Evolutionary conservation across 768 basidiomycete species (phyloP).

Genomic region (Lactifluus rugatus): DNA sequence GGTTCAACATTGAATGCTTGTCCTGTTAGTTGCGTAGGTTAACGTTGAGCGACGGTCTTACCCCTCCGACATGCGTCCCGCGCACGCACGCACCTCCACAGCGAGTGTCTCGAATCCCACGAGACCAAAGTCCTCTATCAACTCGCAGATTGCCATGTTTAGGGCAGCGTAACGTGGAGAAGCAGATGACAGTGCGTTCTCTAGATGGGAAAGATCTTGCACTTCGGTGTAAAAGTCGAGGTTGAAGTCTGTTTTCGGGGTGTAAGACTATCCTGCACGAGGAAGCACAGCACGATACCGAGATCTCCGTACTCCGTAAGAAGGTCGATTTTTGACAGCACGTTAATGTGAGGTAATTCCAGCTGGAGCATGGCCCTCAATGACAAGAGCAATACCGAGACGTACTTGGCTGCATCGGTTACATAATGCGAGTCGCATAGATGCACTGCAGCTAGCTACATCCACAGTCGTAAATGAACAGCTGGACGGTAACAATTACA

Average conservation of each 20-base stretch:
- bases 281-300: slow-evolving; percentile 36
- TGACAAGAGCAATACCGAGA: slow-evolving; percentile 85
- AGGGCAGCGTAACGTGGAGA: slow-evolving; percentile 66
- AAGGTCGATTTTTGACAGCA: slow-evolving; percentile 93
- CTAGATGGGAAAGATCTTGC: slow-evolving; percentile 85
- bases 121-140: slow-evolving; percentile 89
- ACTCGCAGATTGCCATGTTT: slow-evolving; percentile 82
- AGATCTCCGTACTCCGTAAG: slow-evolving; percentile 83
- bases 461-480: not conserved
- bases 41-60: too few species aligned
- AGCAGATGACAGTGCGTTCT: slow-evolving; percentile 55
- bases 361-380: slow-evolving; percentile 97
- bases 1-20: slow-evolving; percentile 87
- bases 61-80: too few species aligned
- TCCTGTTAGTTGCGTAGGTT: slow-evolving; percentile 43
- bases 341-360: slow-evolving; percentile 96
- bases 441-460: slow-evolving; percentile 48
- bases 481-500: not conserved
- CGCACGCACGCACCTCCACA: slow-evolving; percentile 58
- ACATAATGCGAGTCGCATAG: slow-evolving; percentile 96
- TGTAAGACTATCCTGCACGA: not conserved
- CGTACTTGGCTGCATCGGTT: slow-evolving; percentile 90
- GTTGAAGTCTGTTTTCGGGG: slow-evolving; percentile 66
- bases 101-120: slow-evolving; percentile 96
- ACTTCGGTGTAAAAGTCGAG: slow-evolving; percentile 98